These are phyloP conservation scores for Hyaloscypha variabilis DNA, from an alignment of 495 filamentous ascomycete genomes.

Conservation along the genomic window DNA sequence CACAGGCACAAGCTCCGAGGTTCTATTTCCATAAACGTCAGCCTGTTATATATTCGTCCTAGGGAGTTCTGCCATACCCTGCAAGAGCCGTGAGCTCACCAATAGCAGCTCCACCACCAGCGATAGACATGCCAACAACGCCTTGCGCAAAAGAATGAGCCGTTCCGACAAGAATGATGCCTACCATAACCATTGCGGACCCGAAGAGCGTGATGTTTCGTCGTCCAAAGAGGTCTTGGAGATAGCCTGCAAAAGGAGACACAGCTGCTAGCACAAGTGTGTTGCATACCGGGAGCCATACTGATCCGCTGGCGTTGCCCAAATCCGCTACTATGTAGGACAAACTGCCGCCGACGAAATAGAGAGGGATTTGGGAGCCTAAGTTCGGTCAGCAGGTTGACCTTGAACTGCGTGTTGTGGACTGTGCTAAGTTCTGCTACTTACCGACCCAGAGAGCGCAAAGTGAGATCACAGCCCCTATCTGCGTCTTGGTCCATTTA, in stretches of 20 bases:
- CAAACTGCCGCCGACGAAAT: constrained; percentile 5
- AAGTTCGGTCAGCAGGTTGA: neutral
- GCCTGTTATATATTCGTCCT: neutral
- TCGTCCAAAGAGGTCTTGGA: constrained; percentile 10
- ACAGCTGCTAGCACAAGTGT: constrained; percentile 9
- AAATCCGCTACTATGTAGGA: constrained; percentile 9
- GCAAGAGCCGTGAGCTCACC: constrained; percentile 11
- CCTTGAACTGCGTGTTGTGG: neutral
- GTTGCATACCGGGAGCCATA: constrained; percentile 14
- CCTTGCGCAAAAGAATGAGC: constrained; percentile 8
- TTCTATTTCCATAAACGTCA: neutral
- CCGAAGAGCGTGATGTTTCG: constrained; percentile 16
- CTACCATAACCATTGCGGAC: constrained; percentile 6
- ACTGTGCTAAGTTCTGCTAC: neutral
- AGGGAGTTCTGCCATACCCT: too few species aligned
- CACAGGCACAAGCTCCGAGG: constrained; percentile 14
- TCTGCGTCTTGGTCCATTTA: constrained; percentile 74
- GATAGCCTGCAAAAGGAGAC: constrained; percentile 2
- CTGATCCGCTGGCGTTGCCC: neutral
- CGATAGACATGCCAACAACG: constrained; percentile 9
- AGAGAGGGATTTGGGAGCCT: constrained; percentile 13
- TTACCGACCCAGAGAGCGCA: constrained; percentile 11
- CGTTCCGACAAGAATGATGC: constrained; percentile 2
- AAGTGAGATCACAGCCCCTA: neutral
- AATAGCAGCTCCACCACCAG: constrained; percentile 13